Evolutionary conservation across 768 basidiomycete species (phyloP), one percentile per base, ranked within the genome.

Genomic region (Phylloporus rhodoxanthus): DNA sequence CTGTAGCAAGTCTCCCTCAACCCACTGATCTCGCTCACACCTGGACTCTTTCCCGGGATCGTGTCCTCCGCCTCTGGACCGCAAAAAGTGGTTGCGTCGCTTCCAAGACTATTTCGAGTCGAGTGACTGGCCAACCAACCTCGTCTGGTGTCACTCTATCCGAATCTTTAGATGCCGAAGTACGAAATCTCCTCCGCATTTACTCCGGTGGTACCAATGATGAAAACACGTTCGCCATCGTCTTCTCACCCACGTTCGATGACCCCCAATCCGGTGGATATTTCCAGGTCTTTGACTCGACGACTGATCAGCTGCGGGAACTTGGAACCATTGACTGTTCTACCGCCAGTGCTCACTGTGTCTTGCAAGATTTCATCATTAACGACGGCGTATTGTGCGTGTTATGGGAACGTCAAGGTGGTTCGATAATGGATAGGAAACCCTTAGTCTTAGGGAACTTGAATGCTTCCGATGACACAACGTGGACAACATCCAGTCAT

Each of bases 1-100:
- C 87, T 38, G 72, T 90, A 34, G 79, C 87, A 6, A 82, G 81
- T 38, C 77, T 84, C 64, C 80, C 85, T 36, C 85, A 82, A 69
- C 87, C 87, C 15, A 85, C 84, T 13, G 86, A 87, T 61, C 74
- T 87, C 49, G 78, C 75, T 30, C 75, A 87, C 57, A 71, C 85
- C 19, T 95, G 90, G 80, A 85, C 91, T 1, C 75, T 98, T 36
- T 92, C 93, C 8, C 77, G 91, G 47, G 91, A 96, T 71, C 78
- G 87, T 47, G 85, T 83, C 29, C 73, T 98, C 36, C 79, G 91
- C 33, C 72, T 88, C 37, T 97, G 93, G 93, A 85, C 87, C 55
- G 75, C 83, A 25, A 80, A 84, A 64, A 73, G 80, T 47, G 84
- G 84, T 38, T 85, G 88, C 61, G 75, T 85, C n/a, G 77, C 82